phyloP scores from a whole-genome alignment of 176 grass and related monocot species.

The Tillandsia fasciculata region DNA sequence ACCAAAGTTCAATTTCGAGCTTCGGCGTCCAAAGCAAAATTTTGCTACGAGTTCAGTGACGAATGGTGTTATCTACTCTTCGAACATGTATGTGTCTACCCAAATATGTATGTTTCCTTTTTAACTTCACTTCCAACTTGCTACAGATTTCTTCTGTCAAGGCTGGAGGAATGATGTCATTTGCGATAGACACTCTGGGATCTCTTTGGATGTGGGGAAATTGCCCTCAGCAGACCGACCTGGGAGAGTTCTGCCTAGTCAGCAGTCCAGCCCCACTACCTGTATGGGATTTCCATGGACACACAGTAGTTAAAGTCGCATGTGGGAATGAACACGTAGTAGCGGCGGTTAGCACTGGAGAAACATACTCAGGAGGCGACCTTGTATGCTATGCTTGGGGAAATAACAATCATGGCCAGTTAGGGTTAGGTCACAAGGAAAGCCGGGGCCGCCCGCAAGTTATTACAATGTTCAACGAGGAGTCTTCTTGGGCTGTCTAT shows the following conservation, averaged over 20 bases:
- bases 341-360: conserved; percentile 68
- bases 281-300: conserved; percentile 90
- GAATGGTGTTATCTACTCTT: not conserved
- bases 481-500: conserved; percentile 84
- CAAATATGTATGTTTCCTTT: not conserved
- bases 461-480: conserved; percentile 51
- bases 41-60: no score
- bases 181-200: conserved; percentile 88
- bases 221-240: conserved; percentile 56
- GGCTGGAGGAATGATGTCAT: conserved; percentile 98
- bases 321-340: conserved; percentile 97
- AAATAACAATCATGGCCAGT: conserved; percentile 82
- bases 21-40: no score
- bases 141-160: conserved; percentile 65
- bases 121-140: conserved; percentile 15
- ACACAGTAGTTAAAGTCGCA: conserved; percentile 76
- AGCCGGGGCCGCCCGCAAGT: conserved; percentile 45
- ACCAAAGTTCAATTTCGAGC: no score
- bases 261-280: conserved; percentile 50
- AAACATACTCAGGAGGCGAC: conserved; percentile 48
- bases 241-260: conserved; percentile 45
- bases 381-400: conserved; percentile 87
- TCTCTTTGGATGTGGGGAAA: conserved; percentile 95
- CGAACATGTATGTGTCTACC: not conserved
- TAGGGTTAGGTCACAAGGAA: conserved; percentile 81